Evolutionary conservation across 768 basidiomycete genomes (phyloP).

Genomic region (Mycena floridula): DNA sequence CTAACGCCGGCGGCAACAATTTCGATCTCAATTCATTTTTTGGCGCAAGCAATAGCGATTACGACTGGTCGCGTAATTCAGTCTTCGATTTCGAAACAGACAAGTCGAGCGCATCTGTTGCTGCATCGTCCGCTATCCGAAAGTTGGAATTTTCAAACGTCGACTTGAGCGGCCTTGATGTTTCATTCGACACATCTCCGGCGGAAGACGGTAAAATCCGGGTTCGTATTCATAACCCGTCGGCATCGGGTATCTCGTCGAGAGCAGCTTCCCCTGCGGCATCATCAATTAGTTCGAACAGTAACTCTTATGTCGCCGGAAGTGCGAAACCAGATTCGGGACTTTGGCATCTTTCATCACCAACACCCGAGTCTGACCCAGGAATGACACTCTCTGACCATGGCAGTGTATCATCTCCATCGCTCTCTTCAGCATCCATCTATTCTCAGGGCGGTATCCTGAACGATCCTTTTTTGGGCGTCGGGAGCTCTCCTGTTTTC

Average conservation of each 20-base stretch:
- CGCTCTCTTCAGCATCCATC: conserved; percentile 30
- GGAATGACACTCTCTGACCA: neutral
- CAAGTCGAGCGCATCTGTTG: conserved; percentile 27
- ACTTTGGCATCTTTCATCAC: neutral
- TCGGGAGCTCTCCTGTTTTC: conserved; percentile 21
- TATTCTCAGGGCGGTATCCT: conserved; percentile 26
- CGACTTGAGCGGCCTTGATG: conserved; percentile 54
- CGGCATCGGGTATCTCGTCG: conserved; percentile 32
- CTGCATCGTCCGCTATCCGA: conserved; percentile 25
- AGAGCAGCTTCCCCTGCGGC: conserved; percentile 29
- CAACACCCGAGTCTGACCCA: conserved; percentile 6
- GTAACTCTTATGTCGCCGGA: conserved; percentile 13
- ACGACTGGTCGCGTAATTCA: conserved; percentile 45
- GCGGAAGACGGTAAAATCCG: conserved; percentile 67
- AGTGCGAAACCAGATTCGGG: neutral
- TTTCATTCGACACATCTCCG: conserved; percentile 66
- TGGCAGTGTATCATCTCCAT: conserved; percentile 4
- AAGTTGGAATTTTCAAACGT: conserved; percentile 56
- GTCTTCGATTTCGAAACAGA: conserved; percentile 45
- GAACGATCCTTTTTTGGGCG: conserved; percentile 54
- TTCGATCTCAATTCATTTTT: conserved; percentile 45
- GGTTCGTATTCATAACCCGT: conserved; percentile 62
- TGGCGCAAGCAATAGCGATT: conserved; percentile 31
- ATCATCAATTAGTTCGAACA: conserved; percentile 17
- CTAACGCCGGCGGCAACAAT: conserved; percentile 22